A percentile compares a stretch with the other conserved stretches of the same genome.
Conservation (phyloP, 495 filamentous ascomycete genomes). For the Aspergillus ellipticus region DNA sequence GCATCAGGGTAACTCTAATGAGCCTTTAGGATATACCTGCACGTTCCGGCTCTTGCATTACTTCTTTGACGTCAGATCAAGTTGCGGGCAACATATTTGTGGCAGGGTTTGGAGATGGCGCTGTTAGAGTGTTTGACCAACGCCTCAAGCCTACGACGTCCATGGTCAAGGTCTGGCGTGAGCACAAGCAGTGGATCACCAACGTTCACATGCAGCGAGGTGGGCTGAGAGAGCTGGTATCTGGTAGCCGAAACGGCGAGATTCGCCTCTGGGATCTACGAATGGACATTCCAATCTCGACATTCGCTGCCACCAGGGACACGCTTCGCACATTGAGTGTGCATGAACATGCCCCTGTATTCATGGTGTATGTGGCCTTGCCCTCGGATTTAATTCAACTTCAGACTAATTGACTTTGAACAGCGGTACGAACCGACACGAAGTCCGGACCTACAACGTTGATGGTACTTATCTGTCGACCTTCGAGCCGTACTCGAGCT, state of each 20-base stretch:
- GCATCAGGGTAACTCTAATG: slow-evolving; percentile 4
- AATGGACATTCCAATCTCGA: slow-evolving; percentile 67
- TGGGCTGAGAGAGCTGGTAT: slow-evolving; percentile 83
- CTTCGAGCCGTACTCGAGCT: slow-evolving; percentile 83
- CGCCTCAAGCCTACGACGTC: slow-evolving; percentile 72
- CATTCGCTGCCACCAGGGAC: slow-evolving; percentile 71
- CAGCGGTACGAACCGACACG: slow-evolving; percentile 83
- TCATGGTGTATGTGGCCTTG: slow-evolving; percentile 73
- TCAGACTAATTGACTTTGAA: not conserved
- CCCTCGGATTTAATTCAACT: not conserved
- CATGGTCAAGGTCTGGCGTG: slow-evolving; percentile 95
- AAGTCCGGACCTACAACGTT: slow-evolving; percentile 88
- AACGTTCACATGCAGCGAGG: slow-evolving; percentile 97
- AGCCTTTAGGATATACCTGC: slow-evolving; percentile 80
- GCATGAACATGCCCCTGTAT: slow-evolving; percentile 95
- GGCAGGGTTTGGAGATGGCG: slow-evolving; percentile 96
- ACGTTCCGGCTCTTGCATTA: slow-evolving; percentile 92
- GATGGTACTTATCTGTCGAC: slow-evolving; percentile 71
- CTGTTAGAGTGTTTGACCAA: slow-evolving; percentile 90
- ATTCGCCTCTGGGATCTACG: slow-evolving; percentile 96
- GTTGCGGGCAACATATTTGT: slow-evolving; percentile 95
- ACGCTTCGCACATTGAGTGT: slow-evolving; percentile 81
- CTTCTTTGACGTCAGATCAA: slow-evolving; percentile 91
- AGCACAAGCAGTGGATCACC: slow-evolving; percentile 90
- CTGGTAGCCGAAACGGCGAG: slow-evolving; percentile 83